phyloP scores from a whole-genome alignment of 345 rosid genomes.

The Populus euphratica region DNA sequence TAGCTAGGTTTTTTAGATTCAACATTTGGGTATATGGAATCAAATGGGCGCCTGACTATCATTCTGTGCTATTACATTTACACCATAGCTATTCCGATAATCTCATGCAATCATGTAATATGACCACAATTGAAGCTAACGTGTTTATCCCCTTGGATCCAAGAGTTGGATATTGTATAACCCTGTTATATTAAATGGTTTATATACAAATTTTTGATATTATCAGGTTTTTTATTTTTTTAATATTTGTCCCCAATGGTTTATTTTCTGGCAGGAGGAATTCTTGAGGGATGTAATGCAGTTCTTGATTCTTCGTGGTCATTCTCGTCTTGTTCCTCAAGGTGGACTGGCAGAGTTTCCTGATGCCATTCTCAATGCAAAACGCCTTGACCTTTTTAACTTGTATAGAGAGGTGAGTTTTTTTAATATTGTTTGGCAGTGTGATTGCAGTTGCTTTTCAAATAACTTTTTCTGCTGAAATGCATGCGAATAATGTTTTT shows the following conservation, averaged over 20 bases:
- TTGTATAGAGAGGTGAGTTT: slow-evolving; percentile 85
- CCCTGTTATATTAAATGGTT: not conserved
- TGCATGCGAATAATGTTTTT: too few relatives aligned
- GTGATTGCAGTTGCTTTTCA: too few relatives aligned
- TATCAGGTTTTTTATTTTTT: not conserved
- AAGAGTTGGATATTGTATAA: not conserved
- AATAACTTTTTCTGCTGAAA: too few relatives aligned
- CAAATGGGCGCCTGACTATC: not conserved
- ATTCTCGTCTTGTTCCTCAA: slow-evolving; percentile 94
- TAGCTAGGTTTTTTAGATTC: not conserved
- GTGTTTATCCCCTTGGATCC: not conserved
- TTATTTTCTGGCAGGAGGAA: slow-evolving; percentile 64
- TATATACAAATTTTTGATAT: not conserved
- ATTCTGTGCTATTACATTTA: not conserved
- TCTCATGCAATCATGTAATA: not conserved
- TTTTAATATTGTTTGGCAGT: not conserved
- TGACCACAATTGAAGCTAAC: not conserved
- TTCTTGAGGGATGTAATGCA: slow-evolving; percentile 97
- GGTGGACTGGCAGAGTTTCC: slow-evolving; percentile 94
- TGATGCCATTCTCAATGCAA: slow-evolving; percentile 90
- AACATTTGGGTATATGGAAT: not conserved
- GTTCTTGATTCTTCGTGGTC: slow-evolving; percentile 87
- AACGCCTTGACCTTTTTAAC: slow-evolving; percentile 94
- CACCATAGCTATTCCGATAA: not conserved
- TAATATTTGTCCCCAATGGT: not conserved